Percentiles rank a stretch among this genome's conserved stretches.
phyloP scores from a whole-genome alignment of 352 stramenopile species.

The Phytopythium montanum region DNA sequence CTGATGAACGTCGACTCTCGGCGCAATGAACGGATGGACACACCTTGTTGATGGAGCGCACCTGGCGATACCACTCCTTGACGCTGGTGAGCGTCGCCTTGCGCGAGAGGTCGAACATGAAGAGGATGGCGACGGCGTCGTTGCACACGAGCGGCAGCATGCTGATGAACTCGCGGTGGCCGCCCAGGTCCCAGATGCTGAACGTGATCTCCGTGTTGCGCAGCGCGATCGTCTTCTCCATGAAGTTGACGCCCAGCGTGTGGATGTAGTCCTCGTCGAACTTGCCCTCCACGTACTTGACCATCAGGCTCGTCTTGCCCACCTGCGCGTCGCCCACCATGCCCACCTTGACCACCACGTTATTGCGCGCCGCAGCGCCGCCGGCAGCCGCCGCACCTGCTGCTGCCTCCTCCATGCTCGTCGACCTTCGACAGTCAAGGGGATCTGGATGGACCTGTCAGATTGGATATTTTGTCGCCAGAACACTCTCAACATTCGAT shows the following conservation, averaged over 20 bases:
- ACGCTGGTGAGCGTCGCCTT: slow-evolving; percentile 91
- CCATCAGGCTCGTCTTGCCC: slow-evolving; percentile 95
- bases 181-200: slow-evolving; percentile 94
- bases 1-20: too few species aligned
- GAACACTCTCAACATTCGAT: too few species aligned
- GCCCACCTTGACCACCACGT: slow-evolving; percentile 90
- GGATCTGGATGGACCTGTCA: too few species aligned
- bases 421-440: too few species aligned
- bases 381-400: slow-evolving; percentile 13
- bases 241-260: slow-evolving; percentile 95
- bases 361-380: slow-evolving; percentile 62
- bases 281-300: slow-evolving; percentile 95
- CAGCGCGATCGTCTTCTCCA: slow-evolving; percentile 95
- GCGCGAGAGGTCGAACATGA: slow-evolving; percentile 95
- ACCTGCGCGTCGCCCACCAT: slow-evolving; percentile 95
- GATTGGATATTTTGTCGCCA: neutral
- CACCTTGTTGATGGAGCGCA: slow-evolving; percentile 89
- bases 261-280: slow-evolving; percentile 97
- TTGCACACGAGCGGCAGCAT: slow-evolving; percentile 95
- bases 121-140: slow-evolving; percentile 93
- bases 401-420: slow-evolving; percentile 3
- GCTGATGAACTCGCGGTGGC: slow-evolving; percentile 92
- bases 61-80: slow-evolving; percentile 93
- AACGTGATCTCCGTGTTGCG: slow-evolving; percentile 95
- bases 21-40: neutral